Evolutionary conservation across 2,329 filamentous ascomycete genomes (phyloP), one percentile per base, ranked within the genome.

Genomic region (Trichoderma guizhouense): DNA sequence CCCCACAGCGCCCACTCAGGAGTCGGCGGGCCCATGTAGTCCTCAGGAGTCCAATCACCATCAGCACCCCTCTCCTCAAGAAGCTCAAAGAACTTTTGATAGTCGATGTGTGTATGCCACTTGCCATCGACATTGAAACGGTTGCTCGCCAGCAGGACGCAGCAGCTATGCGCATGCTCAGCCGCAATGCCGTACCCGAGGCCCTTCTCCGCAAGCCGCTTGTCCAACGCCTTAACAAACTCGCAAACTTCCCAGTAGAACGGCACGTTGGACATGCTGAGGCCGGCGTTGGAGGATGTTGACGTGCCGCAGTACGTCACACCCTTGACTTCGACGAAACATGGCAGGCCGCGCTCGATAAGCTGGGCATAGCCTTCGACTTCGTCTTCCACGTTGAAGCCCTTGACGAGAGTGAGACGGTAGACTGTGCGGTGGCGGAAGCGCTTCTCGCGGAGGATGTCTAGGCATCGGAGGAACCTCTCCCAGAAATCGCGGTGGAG

Each of bases 401-500:
- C 95, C 84, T 98, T 98, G 79, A 98, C 96, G 2, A 99, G 90
- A 0, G 95, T 98, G 4, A 98, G 87, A 2, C 96, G 91, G 86
- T 97, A 98, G 5, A 98, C 96, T 7, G 96, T 98, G 69, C 95
- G 91, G 80, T 98, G 95, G 69, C 91, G 87, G 84, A 93, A 92
- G 53, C 95, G 89, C 82, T 93, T 92, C 80, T 93, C 92, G 18
- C 93, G 89, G 26, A 98, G 84, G 74, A 99, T 97, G 72, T 97
- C 94, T 39, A 98, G 88, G 79, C 96, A 98, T 36, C 92, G 88
- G 79, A 93, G 90, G 87, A 98, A 98, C 6, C 96, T 91, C 83
- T 98, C 95, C 96, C 95, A 98, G 83, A 97, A 99, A 82, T 98
- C 95, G 65, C 96, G 90, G 83, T 98, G 95, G 4, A 99, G 87